Evolutionary conservation across 345 rosid genomes (phyloP).

Genomic region (Nephelium lappaceum): DNA sequence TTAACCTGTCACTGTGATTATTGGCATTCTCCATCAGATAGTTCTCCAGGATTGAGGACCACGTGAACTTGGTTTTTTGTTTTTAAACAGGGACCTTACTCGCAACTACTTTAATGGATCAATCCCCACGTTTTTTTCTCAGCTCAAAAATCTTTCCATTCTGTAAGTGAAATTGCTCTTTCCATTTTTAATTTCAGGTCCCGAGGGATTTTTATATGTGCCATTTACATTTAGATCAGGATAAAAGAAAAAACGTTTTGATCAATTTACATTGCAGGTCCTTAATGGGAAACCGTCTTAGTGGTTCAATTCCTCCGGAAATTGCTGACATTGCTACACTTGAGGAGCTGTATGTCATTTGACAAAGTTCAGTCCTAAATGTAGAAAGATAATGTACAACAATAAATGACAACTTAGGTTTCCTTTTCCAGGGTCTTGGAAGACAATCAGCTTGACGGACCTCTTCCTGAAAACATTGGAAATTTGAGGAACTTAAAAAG

Average conservation of each 20-base stretch:
- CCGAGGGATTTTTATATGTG: background rate
- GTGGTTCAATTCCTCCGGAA: slow-evolving; percentile 61
- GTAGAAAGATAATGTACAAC: background rate
- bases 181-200: background rate
- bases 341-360: slow-evolving; percentile 53
- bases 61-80: background rate
- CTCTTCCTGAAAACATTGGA: slow-evolving; percentile 66
- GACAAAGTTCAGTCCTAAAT: background rate
- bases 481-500: slow-evolving; percentile 47
- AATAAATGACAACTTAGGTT: slow-evolving; percentile 13
- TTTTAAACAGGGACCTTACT: slow-evolving; percentile 59
- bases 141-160: slow-evolving; percentile 45
- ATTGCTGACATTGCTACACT: slow-evolving; percentile 63
- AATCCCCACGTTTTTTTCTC: slow-evolving; percentile 58
- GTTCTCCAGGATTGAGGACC: background rate
- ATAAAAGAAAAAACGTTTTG: background rate
- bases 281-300: slow-evolving; percentile 61
- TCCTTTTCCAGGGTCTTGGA: slow-evolving; percentile 58
- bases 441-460: slow-evolving; percentile 60
- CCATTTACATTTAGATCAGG: slow-evolving; percentile 1
- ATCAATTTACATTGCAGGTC: slow-evolving; percentile 39
- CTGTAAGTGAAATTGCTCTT: background rate
- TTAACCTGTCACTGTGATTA: background rate
- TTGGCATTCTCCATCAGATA: background rate
- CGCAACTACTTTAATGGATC: slow-evolving; percentile 77